These are phyloP conservation scores for maize (Zea mays) DNA, from an alignment of 176 grass and related monocot genomes.

Conservation along the genomic window DNA sequence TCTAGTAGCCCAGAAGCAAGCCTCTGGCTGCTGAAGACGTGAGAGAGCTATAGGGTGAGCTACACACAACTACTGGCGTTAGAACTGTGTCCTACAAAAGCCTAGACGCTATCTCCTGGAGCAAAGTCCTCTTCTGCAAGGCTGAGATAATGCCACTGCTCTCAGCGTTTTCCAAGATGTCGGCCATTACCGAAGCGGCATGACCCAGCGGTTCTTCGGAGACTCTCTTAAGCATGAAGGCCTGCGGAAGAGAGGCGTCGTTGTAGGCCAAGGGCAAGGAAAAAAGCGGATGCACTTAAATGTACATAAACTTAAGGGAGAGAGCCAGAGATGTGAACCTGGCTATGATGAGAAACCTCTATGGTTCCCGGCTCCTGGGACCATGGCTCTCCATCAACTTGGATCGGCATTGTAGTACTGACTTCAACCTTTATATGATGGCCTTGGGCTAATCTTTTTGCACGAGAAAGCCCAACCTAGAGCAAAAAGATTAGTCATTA, in stretches of 20 bases:
- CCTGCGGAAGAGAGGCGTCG: slow-evolving; percentile 42
- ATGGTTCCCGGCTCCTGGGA: slow-evolving; percentile 74
- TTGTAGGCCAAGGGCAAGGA: not conserved
- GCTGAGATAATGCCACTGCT: slow-evolving; percentile 59
- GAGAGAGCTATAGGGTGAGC: slow-evolving; percentile 12
- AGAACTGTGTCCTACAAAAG: slow-evolving; percentile 62
- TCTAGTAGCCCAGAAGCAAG: not conserved
- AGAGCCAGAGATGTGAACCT: slow-evolving; percentile 39
- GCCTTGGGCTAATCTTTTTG: slow-evolving; percentile 76
- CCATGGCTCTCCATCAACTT: slow-evolving; percentile 92
- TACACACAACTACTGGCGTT: slow-evolving; percentile 9
- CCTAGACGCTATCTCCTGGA: slow-evolving; percentile 78
- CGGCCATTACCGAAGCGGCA: slow-evolving; percentile 65
- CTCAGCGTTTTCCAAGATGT: slow-evolving; percentile 85
- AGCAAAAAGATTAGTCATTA: slow-evolving; percentile 20
- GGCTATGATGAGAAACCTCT: slow-evolving; percentile 75
- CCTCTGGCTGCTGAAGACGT: slow-evolving; percentile 1
- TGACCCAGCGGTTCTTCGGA: slow-evolving; percentile 67
- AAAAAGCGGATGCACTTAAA: not conserved
- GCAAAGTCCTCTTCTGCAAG: slow-evolving; percentile 65
- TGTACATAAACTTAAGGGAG: not conserved
- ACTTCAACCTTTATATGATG: slow-evolving; percentile 68
- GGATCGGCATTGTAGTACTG: slow-evolving; percentile 66
- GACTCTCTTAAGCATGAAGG: slow-evolving; percentile 88
- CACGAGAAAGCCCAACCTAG: slow-evolving; percentile 79